Evolutionary conservation across 1,284 basidiomycete genomes (phyloP).

Genomic region (Sporisorium iseilematis-ciliati): DNA sequence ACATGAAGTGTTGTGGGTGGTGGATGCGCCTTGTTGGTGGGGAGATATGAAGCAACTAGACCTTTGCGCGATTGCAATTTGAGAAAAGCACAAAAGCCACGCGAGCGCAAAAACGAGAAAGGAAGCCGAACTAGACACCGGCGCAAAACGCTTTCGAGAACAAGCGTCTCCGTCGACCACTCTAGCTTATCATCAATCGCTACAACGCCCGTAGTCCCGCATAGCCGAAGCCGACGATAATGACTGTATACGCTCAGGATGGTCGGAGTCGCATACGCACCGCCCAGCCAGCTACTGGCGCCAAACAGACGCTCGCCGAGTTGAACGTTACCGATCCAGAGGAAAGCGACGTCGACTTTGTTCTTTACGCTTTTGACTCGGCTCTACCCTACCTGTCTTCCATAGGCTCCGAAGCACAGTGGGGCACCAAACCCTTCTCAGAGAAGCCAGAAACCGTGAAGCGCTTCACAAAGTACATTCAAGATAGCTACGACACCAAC

Average conservation of each 20-base stretch:
- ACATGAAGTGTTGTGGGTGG: background rate
- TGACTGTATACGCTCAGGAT: conserved; percentile 14
- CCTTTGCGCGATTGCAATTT: background rate
- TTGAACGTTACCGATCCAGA: conserved; percentile 24
- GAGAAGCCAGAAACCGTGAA: conserved; percentile 7
- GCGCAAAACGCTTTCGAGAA: too few species aligned
- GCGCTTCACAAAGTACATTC: conserved; percentile 12
- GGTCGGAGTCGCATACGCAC: conserved; percentile 9
- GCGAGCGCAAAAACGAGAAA: background rate
- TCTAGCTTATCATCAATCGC: background rate
- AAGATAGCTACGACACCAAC: conserved; percentile 18
- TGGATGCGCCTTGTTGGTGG: conserved; percentile 4
- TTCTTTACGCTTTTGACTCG: conserved; percentile 48
- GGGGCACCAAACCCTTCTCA: conserved; percentile 46
- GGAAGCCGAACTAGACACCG: conserved; percentile 12
- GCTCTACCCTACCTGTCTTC: conserved; percentile 48
- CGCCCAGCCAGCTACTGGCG: conserved; percentile 22
- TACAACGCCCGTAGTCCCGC: background rate
- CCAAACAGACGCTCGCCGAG: conserved; percentile 4
- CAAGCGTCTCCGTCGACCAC: background rate
- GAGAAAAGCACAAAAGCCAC: background rate
- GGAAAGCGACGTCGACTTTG: conserved; percentile 44
- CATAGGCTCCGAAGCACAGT: conserved; percentile 51
- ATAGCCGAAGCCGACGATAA: background rate
- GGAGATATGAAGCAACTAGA: conserved; percentile 1